Evolutionary conservation across 768 basidiomycete genomes (phyloP).

Genomic region (Udeniomyces megalosporus): DNA sequence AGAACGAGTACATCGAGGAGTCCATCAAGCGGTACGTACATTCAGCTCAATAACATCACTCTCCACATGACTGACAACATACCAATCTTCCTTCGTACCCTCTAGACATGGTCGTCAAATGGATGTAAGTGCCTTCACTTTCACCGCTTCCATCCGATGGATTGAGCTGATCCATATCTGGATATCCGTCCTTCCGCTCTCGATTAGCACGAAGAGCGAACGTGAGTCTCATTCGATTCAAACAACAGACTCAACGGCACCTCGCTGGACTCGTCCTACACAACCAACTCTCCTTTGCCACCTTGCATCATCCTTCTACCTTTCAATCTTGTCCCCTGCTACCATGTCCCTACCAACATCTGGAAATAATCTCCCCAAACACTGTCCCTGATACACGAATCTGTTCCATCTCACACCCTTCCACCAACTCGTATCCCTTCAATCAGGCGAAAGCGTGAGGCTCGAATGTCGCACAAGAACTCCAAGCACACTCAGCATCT

Average conservation of each 20-base stretch:
- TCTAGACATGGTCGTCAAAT: conserved; percentile 17
- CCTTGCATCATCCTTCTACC: too few species aligned
- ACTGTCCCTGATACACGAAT: neutral
- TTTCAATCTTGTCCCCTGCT: neutral
- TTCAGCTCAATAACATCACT: neutral
- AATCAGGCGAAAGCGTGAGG: conserved; percentile 32
- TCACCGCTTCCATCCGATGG: neutral
- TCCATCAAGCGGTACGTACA: conserved; percentile 47
- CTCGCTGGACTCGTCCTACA: too few species aligned
- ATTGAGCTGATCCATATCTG: neutral
- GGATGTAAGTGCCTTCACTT: neutral
- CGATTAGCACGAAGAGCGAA: conserved; percentile 70
- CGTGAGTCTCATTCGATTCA: conserved; percentile 40
- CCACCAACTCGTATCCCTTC: neutral
- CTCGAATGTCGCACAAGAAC: conserved; percentile 35
- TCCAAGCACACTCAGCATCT: conserved; percentile 82
- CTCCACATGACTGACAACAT: neutral
- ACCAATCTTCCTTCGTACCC: neutral
- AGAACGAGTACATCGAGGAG: conserved; percentile 99
- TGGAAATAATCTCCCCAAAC: too few species aligned
- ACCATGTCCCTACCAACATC: conserved; percentile 1
- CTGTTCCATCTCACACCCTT: neutral
- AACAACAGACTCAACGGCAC: too few species aligned
- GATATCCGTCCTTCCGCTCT: neutral
- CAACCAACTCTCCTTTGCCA: neutral